A percentile compares a stretch with the other conserved stretches of the same genome.
Conservation (phyloP, 1,284 basidiomycete genomes). For the Tilletia indica region DNA sequence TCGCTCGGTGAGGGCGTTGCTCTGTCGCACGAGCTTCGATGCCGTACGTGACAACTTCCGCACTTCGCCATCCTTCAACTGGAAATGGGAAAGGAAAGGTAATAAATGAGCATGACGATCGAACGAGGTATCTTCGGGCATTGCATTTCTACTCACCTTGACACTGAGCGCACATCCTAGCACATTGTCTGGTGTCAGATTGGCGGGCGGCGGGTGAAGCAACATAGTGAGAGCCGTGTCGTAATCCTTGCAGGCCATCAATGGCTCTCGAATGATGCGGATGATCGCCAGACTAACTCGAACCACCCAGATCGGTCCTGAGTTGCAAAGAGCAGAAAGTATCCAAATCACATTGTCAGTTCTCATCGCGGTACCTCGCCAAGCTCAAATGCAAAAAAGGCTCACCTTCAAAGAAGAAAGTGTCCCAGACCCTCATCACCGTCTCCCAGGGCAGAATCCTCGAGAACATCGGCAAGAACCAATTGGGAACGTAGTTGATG, state of each 20-base stretch:
- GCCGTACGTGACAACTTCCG: conserved; percentile 63
- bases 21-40: conserved; percentile 38
- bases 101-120: background rate
- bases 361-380: too few species aligned
- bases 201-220: conserved; percentile 60
- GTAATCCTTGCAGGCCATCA: conserved; percentile 61
- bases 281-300: conserved; percentile 75
- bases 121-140: background rate
- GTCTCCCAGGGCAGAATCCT: conserved; percentile 74
- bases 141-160: conserved; percentile 56
- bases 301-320: conserved; percentile 76
- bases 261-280: conserved; percentile 61
- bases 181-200: conserved; percentile 60
- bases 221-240: conserved; percentile 62
- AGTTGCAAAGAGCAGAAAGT: too few species aligned
- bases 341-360: background rate
- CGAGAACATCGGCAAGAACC: conserved; percentile 65
- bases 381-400: background rate
- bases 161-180: conserved; percentile 66
- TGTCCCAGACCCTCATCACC: conserved; percentile 77
- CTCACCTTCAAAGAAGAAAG: conserved; percentile 79
- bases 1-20: conserved; percentile 3
- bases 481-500: conserved; percentile 50
- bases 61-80: conserved; percentile 75
- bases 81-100: background rate